These are phyloP conservation scores for Diddensiella transvaalensis DNA, from an alignment of 805 yeast species.

Conservation along the genomic window DNA sequence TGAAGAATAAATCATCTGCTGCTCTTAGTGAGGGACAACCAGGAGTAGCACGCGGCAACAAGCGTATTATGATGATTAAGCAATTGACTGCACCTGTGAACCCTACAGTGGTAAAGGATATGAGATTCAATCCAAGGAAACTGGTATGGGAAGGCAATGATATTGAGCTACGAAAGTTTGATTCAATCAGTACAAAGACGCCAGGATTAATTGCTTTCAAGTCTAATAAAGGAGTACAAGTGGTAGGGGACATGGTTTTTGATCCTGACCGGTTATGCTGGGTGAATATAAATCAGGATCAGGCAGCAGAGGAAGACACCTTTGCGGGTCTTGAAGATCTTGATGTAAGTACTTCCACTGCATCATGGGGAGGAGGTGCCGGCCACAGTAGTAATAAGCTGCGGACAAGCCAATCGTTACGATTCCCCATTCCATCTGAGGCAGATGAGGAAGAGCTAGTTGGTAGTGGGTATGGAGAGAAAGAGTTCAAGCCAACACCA, in stretches of 20 bases:
- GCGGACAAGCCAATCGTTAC: not conserved
- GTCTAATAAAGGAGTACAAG: constrained; percentile 38
- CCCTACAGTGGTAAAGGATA: constrained; percentile 29
- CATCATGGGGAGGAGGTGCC: not conserved
- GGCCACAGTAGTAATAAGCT: not conserved
- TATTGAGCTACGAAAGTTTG: constrained; percentile 51
- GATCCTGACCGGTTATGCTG: constrained; percentile 56
- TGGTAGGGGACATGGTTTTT: constrained; percentile 55
- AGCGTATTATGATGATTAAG: constrained; percentile 14
- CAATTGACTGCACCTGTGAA: constrained; percentile 22
- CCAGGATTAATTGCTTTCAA: constrained; percentile 36
- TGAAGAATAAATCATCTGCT: constrained; percentile 5
- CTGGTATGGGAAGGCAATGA: constrained; percentile 67
- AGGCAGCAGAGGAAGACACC: constrained; percentile 39
- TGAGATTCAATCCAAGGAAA: constrained; percentile 52
- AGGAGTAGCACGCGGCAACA: constrained; percentile 10
- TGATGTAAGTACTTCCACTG: constrained; percentile 19
- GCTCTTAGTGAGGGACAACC: not conserved
- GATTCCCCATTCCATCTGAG: not conserved
- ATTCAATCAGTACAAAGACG: constrained; percentile 29
- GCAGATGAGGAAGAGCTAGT: constrained; percentile 26
- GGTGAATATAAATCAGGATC: constrained; percentile 44
- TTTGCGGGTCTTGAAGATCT: constrained; percentile 51
- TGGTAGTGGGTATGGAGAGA: too few species aligned
- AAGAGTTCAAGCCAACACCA: constrained; percentile 32